Percentiles rank a stretch among this genome's conserved stretches.
These are phyloP conservation scores for Podaxis mareebaensis DNA, from an alignment of 768 basidiomycete species.

Conservation along the genomic window DNA sequence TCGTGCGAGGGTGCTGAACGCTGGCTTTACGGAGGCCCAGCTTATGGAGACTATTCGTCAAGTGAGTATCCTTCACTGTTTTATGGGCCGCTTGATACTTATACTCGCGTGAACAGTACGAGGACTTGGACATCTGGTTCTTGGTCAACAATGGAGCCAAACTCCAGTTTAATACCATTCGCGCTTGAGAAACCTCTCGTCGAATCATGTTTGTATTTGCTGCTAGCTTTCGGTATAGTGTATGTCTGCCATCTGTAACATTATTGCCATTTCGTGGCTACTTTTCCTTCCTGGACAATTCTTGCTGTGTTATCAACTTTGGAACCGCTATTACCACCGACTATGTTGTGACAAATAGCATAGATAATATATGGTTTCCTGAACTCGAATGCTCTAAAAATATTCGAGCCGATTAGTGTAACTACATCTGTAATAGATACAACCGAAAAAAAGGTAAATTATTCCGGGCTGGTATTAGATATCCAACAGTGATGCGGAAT, in stretches of 20 bases:
- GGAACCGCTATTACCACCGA: neutral
- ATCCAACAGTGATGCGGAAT: neutral
- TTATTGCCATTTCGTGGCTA: neutral
- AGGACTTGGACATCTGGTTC: conserved; percentile 77
- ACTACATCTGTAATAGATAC: conserved; percentile 3
- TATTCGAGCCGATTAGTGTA: neutral
- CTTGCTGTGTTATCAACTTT: neutral
- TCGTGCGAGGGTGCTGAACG: conserved; percentile 78
- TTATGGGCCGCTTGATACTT: conserved; percentile 14
- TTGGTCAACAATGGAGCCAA: conserved; percentile 85
- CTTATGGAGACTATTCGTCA: conserved; percentile 82
- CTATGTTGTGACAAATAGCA: neutral
- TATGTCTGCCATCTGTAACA: conserved; percentile 6
- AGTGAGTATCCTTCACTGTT: conserved; percentile 44
- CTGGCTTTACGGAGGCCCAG: conserved; percentile 90
- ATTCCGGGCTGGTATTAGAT: neutral
- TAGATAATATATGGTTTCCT: neutral
- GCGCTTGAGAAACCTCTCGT: conserved; percentile 4
- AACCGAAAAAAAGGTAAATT: neutral
- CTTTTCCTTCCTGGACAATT: neutral
- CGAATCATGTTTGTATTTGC: neutral
- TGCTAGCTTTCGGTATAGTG: conserved; percentile 5
- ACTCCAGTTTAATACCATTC: conserved; percentile 43
- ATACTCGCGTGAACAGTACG: conserved; percentile 61
- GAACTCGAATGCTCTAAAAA: neutral